Evolutionary conservation across 176 grass and related monocot genomes (phyloP), one percentile per base, ranked within the genome.

Genomic region (Aegilops umbellulata): DNA sequence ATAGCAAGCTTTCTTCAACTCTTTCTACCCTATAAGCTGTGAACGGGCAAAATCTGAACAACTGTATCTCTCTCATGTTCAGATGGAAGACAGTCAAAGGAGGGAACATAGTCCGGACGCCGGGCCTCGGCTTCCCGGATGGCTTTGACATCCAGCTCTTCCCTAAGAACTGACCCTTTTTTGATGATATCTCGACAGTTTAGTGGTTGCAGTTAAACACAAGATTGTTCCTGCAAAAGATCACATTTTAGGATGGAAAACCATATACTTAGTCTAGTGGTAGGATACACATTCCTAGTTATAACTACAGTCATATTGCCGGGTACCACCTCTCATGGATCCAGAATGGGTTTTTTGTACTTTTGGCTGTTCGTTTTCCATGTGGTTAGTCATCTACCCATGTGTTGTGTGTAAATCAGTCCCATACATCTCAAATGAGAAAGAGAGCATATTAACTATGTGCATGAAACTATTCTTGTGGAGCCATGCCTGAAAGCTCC

Each of bases 101-200:
- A 80, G 95, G 95, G 20, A 94, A 97, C 86, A 89, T 89, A 61
- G 88, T 97, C 44, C 90, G 92, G 46, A 97, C 92, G 1, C 95
- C 95, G 1, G 95, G 92, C 14, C 88, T 97, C 25, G 22, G 77
- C 41, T 97, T 97, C 62, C 90, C 92, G 0, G 88, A 97, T 87
- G 95, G 95, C 35, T 97, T 92, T 84, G 88, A 94, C 77, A 73
- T 94, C 70, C 88, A 94, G 46, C 75, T 97, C 31, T 47, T 80
- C 60, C 92, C 90, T 4, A 97, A 87, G 81, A 66, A 82, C 53
- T 82, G 86, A 85, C 47, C 32, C 1, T 10, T 64, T 89, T 83
- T 70, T 89, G 49, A 53, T 82, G 2, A 66, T 65, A 60, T 74
- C 30, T 60, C 25, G 6, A 16, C 5, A 25, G 26, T 76, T 61